A percentile compares a stretch with the other conserved stretches of the same genome.
Conservation (phyloP, 192 early-diverging fungal species). For the Coemansia sp. region DNA sequence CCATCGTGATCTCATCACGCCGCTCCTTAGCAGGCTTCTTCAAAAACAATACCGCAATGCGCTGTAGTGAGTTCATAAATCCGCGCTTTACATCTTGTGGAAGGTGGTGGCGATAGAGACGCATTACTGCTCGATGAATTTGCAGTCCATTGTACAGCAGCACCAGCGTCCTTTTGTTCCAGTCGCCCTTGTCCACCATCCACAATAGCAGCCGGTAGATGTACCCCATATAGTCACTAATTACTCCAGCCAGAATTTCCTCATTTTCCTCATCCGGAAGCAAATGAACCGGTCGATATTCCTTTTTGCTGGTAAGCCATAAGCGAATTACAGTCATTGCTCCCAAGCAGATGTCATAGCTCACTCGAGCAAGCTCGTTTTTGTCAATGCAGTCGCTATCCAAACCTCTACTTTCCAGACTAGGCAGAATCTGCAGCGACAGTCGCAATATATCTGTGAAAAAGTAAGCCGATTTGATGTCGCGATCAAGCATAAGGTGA, state of each 20-base stretch:
- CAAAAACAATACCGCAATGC: conserved; percentile 15
- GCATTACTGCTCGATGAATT: conserved; percentile 25
- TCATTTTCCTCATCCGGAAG: background rate
- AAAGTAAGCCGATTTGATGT: conserved; percentile 22
- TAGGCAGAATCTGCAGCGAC: conserved; percentile 14
- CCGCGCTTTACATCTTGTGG: background rate
- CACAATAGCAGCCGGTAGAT: conserved; percentile 25
- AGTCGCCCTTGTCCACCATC: conserved; percentile 26
- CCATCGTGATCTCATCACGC: conserved; percentile 13
- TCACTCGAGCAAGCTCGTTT: conserved; percentile 11
- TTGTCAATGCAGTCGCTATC: conserved; percentile 7
- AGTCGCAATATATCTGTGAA: conserved; percentile 39
- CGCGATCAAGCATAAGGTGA: conserved; percentile 26
- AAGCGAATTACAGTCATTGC: conserved; percentile 35
- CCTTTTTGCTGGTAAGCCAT: conserved; percentile 40
- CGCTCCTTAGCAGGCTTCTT: conserved; percentile 2
- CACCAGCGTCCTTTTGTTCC: conserved; percentile 33
- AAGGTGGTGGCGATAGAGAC: conserved; percentile 24
- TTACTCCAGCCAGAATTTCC: background rate
- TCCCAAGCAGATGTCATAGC: conserved; percentile 30
- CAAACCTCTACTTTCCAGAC: background rate
- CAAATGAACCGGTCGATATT: conserved; percentile 37
- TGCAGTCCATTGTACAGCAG: conserved; percentile 41
- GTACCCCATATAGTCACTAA: conserved; percentile 22
- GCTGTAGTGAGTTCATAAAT: conserved; percentile 33